These are phyloP conservation scores for Coemansia sp. DNA, from an alignment of 192 early-diverging fungal genomes.

Conservation along the genomic window DNA sequence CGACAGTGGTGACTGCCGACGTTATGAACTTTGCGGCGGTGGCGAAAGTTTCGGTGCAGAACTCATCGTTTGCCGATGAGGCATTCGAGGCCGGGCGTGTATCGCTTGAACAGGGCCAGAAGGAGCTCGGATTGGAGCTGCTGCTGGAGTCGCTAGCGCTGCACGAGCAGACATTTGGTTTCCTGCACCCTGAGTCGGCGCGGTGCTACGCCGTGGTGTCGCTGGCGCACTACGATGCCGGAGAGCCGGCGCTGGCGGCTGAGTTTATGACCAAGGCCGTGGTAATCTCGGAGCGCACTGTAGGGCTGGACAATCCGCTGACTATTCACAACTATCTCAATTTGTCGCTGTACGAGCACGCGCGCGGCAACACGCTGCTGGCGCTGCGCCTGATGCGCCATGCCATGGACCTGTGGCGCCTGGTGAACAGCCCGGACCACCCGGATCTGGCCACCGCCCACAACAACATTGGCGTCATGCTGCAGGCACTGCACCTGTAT, in stretches of 20 bases:
- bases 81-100: slow-evolving; percentile 82
- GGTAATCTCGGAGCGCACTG: slow-evolving; percentile 79
- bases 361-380: slow-evolving; percentile 60
- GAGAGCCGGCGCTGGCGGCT: slow-evolving; percentile 63
- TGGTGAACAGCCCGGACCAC: slow-evolving; percentile 73
- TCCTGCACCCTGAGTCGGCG: slow-evolving; percentile 87
- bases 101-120: slow-evolving; percentile 75
- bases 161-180: slow-evolving; percentile 93
- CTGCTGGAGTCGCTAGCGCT: slow-evolving; percentile 78
- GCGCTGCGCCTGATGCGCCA: slow-evolving; percentile 81
- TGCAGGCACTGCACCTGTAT: slow-evolving; percentile 67
- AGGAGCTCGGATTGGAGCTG: slow-evolving; percentile 76
- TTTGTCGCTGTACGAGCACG: slow-evolving; percentile 87
- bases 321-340: slow-evolving; percentile 89
- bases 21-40: slow-evolving; percentile 39
- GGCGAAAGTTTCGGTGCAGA: slow-evolving; percentile 41
- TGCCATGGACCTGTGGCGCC: slow-evolving; percentile 76
- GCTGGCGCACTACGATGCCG: slow-evolving; percentile 76
- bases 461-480: slow-evolving; percentile 65
- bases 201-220: slow-evolving; percentile 81
- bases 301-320: slow-evolving; percentile 83
- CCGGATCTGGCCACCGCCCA: slow-evolving; percentile 85
- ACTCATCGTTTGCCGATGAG: slow-evolving; percentile 82
- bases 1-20: slow-evolving; percentile 24
- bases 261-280: slow-evolving; percentile 73